These are phyloP conservation scores for Lachnellula arida DNA, from an alignment of 2,329 filamentous ascomycete genomes.

Conservation along the genomic window DNA sequence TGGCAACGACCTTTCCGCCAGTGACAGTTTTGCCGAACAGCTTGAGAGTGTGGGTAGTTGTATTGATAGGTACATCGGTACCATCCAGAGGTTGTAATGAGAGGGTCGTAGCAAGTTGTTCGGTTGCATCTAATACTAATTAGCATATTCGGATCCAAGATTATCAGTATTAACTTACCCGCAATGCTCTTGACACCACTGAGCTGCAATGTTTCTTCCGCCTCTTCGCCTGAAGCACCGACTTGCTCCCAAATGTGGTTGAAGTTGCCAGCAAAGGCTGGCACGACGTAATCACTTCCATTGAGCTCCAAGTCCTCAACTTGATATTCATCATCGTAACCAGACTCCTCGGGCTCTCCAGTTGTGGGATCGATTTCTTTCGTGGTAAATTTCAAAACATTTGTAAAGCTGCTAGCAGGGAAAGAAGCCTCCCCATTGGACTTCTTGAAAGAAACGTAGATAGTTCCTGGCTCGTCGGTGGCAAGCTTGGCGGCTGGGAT, in stretches of 20 bases:
- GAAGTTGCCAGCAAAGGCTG: slow-evolving; percentile 91
- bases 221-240: slow-evolving; percentile 82
- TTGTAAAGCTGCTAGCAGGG: slow-evolving; percentile 78
- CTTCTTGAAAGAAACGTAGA: slow-evolving; percentile 94
- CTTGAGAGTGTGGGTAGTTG: slow-evolving; percentile 90
- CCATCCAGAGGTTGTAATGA: slow-evolving; percentile 93
- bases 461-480: slow-evolving; percentile 83
- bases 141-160: slow-evolving; percentile 18
- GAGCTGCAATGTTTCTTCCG: slow-evolving; percentile 85
- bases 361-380: slow-evolving; percentile 97
- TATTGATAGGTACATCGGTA: slow-evolving; percentile 83
- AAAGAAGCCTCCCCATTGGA: slow-evolving; percentile 70
- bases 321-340: slow-evolving; percentile 97
- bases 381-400: slow-evolving; percentile 92
- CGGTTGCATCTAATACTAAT: slow-evolving; percentile 69
- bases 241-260: slow-evolving; percentile 94
- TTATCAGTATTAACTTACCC: slow-evolving; percentile 48
- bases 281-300: slow-evolving; percentile 90
- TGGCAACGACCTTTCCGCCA: slow-evolving; percentile 82
- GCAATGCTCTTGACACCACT: slow-evolving; percentile 86
- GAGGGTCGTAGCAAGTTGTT: slow-evolving; percentile 79
- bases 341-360: slow-evolving; percentile 83
- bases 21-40: slow-evolving; percentile 91
- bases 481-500: slow-evolving; percentile 78
- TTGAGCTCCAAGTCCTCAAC: slow-evolving; percentile 87